These are phyloP conservation scores for Xylaria sp. DNA, from an alignment of 2,329 filamentous ascomycete genomes.

Conservation along the genomic window DNA sequence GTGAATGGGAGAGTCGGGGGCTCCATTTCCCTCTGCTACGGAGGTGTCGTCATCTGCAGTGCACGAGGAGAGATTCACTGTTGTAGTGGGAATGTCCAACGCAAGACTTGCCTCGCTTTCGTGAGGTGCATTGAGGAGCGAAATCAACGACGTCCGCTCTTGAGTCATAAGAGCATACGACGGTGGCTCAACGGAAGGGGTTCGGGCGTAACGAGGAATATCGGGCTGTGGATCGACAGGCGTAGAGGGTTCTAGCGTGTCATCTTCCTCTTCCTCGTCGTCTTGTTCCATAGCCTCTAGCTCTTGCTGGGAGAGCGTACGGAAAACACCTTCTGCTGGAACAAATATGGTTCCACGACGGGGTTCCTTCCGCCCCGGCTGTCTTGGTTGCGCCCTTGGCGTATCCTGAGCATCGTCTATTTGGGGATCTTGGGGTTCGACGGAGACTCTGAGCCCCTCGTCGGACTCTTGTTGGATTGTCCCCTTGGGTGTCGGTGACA, in stretches of 20 bases:
- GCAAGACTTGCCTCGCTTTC: slow-evolving; percentile 44
- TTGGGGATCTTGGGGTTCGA: slow-evolving; percentile 38
- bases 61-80: too few species aligned
- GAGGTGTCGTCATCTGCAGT: not conserved
- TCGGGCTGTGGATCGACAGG: slow-evolving; percentile 39
- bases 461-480: slow-evolving; percentile 33
- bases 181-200: slow-evolving; percentile 67
- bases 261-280: slow-evolving; percentile 19
- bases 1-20: slow-evolving; percentile 14
- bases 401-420: slow-evolving; percentile 31
- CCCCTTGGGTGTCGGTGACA: slow-evolving; percentile 37
- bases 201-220: slow-evolving; percentile 57
- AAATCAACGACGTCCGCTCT: slow-evolving; percentile 63
- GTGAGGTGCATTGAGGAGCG: slow-evolving; percentile 63
- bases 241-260: slow-evolving; percentile 42
- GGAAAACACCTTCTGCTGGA: slow-evolving; percentile 67
- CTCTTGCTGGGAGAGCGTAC: slow-evolving; percentile 62
- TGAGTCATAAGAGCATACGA: slow-evolving; percentile 60
- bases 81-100: slow-evolving; percentile 51
- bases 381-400: slow-evolving; percentile 31
- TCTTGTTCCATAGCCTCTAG: slow-evolving; percentile 50
- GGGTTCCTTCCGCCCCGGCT: slow-evolving; percentile 40
- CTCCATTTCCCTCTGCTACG: slow-evolving; percentile 10
- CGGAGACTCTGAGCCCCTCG: slow-evolving; percentile 18
- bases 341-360: slow-evolving; percentile 63